Base-by-base conservation (phyloP, 169 alveolate species). In the Plasmodium relictum region DNA sequence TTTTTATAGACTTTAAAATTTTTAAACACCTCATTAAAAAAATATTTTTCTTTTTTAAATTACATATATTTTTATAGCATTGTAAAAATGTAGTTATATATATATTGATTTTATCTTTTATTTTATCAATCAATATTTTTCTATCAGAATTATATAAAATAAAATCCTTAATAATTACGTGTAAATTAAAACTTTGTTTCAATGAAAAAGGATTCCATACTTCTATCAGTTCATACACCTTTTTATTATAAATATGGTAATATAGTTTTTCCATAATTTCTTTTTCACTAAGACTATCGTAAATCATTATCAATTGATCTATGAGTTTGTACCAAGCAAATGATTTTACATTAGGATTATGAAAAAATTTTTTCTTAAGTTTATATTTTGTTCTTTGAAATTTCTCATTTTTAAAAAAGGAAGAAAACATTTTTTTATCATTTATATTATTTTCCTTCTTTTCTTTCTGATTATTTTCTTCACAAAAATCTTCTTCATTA, bases 1-100 rank as follows among this genome's bases (percentile, higher is more conserved):
- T 52, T 54, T 63, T 86, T 37, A 71, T 22, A 61, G 76, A 58
- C 31, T 70, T 86, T 18, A 86, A 59, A 39, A 86, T 16, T 63
- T 86, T 86, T 58, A 86, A 86, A 71, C 92, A 70, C 50, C 92
- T 86, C 76, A 71, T 86, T 86, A 86, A 39, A 65, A 86, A 70
- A 31, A 86, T 58, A 37, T 86, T 56, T 86, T 62, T 86, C 31
- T 86, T 86, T 48, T 72, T 69, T 56, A 22, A 61, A 42, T 48
- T 86, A 42, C 31, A 59, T 86, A 71, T 59, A 31, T 70, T 69
- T 86, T 59, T 69, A 86, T 72, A 52, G 4, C 88, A 39, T 12
- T 86, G 73, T 37, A 86, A 86, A 86, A 70, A 71, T 6, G 80
- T 72, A 26, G 42, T 24, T 39, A 71, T 20, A 44, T 66, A 86